These are phyloP conservation scores for Juglanconis oblonga DNA, from an alignment of 2,329 filamentous ascomycete species.

Conservation along the genomic window DNA sequence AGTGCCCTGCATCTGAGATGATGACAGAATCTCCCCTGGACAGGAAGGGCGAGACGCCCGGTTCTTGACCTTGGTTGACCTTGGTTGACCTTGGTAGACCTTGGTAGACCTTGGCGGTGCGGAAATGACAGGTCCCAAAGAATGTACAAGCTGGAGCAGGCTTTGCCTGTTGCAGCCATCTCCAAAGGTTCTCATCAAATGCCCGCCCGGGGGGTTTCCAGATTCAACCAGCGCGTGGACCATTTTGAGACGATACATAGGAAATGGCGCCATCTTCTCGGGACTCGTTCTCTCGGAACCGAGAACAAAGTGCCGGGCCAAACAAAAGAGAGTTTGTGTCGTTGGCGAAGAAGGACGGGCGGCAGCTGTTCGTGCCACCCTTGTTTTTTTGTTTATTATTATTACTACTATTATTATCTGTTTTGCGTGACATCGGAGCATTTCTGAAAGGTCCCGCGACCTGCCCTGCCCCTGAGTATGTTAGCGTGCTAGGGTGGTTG, in stretches of 20 bases:
- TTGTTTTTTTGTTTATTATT: background rate
- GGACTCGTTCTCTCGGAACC: too few relatives aligned
- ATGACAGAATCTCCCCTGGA: too few relatives aligned
- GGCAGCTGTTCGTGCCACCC: too few relatives aligned
- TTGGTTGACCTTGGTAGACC: background rate
- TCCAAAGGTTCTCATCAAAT: background rate
- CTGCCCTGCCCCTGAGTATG: conserved; percentile 1
- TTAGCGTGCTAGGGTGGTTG: background rate
- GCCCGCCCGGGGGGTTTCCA: background rate
- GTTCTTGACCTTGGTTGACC: background rate
- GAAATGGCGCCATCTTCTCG: background rate
- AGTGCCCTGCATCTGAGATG: too few relatives aligned
- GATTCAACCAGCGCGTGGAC: background rate
- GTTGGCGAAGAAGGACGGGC: background rate
- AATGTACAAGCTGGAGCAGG: background rate
- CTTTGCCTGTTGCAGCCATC: background rate
- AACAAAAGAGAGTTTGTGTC: too few relatives aligned
- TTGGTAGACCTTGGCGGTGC: background rate
- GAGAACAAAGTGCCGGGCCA: too few relatives aligned
- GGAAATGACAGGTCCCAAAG: background rate
- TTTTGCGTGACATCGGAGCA: conserved; percentile 1
- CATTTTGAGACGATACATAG: background rate
- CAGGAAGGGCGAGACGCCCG: too few relatives aligned
- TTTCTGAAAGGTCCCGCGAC: conserved; percentile 7
- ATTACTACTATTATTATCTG: background rate